A percentile compares a stretch with the other conserved stretches of the same genome.
These are phyloP conservation scores for Chenopodium formosanum DNA, from an alignment of 148 eudicot genomes.

Conservation along the genomic window DNA sequence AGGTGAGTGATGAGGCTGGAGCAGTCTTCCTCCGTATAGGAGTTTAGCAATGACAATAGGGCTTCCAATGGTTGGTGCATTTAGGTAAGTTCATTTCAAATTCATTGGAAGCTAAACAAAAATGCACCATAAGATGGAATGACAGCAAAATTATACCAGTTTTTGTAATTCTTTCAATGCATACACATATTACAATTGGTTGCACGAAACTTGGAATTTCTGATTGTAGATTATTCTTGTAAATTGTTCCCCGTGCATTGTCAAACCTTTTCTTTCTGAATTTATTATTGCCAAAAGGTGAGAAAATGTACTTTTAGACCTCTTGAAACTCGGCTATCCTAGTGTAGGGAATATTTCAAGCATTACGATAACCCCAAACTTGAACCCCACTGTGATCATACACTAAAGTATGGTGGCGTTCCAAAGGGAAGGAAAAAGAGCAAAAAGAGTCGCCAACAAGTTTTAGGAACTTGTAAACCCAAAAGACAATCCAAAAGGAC, in stretches of 20 bases:
- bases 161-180: not conserved
- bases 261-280: not conserved
- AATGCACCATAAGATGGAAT: not conserved
- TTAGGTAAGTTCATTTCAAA: constrained; percentile 42
- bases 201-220: not conserved
- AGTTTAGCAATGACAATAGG: constrained; percentile 62
- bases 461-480: too few species aligned
- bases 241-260: not conserved
- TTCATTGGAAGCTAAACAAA: not conserved
- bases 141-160: not conserved
- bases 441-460: too few species aligned
- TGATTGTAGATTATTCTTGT: not conserved
- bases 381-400: too few species aligned
- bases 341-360: too few species aligned
- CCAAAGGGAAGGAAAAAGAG: too few species aligned
- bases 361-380: too few species aligned
- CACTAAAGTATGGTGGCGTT: too few species aligned
- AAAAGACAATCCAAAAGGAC: too few species aligned
- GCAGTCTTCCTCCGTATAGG: constrained; percentile 84
- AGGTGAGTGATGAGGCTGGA: constrained; percentile 87
- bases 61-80: constrained; percentile 76
- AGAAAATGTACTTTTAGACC: not conserved
- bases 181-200: not conserved
- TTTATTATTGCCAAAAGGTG: not conserved
- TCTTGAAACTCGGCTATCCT: not conserved